Base-by-base conservation (phyloP, 2,329 filamentous ascomycete species). In the Hortaea sp. region DNA sequence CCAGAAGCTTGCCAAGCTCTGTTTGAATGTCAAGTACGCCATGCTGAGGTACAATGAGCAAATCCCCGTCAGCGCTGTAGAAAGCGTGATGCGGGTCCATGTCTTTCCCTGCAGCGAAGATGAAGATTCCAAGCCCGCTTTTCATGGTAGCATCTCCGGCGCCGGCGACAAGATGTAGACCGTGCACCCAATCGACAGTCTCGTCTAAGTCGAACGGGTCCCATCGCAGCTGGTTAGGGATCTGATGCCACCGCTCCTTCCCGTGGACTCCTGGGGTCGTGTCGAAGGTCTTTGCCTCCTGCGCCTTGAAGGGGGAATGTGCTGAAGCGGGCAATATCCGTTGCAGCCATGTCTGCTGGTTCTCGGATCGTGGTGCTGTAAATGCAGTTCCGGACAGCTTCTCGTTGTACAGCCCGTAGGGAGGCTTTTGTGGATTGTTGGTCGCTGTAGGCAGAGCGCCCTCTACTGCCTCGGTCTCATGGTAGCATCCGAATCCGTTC, bases 221-320 rank as follows among this genome's bases (percentile, higher is more conserved):
- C 86, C 86, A 92, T 54, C 85, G 78, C 29, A 90, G 72, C 65
- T 90, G 85, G 60, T 89, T 88, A 4, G 86, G 86, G 43, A 88
- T 83, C 56, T 86, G 81, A 56, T 84, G 79, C 54, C 87, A 74
- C 59, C 77, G 77, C 52, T 76, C 74, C 45, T 71, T 67, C 7
- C 68, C 65, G 49, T 70, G 69, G 53, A 66, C 67, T 53, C 72
- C 70, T 0, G 70, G 70, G 51, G 73, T 73, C 11, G 70, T 72
- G 54, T 73, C 72, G 60, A 70, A 74, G 2, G 69, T 71, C 6
- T 62, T 60, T 12, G 69, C 69, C 56, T 65, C 75, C 62, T 56
- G 72, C 61, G 62, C 69, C 61, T 71, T 62, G 53, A 78, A 78
- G 56, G 73, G 70, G 44, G 71, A 68, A 60, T 79, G 76, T 7